Conservation (phyloP, 768 basidiomycete genomes). For the Clathrus columnatus region DNA sequence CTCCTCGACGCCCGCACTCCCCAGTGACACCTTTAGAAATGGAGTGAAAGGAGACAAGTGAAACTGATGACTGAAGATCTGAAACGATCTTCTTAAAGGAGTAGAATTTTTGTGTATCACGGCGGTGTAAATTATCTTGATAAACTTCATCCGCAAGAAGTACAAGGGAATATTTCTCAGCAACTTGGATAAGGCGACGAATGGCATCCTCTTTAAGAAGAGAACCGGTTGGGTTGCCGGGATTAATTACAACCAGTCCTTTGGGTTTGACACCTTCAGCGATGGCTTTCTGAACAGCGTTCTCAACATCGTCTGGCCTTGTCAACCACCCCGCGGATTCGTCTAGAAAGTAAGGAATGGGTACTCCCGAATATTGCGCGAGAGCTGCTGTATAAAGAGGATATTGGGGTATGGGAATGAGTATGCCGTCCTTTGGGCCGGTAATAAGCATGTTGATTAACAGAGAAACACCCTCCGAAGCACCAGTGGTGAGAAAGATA, state of each 20-base stretch:
- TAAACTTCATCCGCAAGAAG: constrained; percentile 99
- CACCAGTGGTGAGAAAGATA: constrained; percentile 94
- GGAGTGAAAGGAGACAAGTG: constrained; percentile 93
- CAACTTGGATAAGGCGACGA: constrained; percentile 68
- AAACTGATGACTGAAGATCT: constrained; percentile 56
- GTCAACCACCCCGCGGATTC: constrained; percentile 81
- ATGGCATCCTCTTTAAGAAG: constrained; percentile 68
- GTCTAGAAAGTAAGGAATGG: constrained; percentile 84
- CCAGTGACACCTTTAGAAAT: constrained; percentile 95
- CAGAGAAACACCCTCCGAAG: constrained; percentile 88
- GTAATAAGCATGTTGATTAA: constrained; percentile 74
- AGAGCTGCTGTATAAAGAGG: constrained; percentile 95
- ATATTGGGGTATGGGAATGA: constrained; percentile 98
- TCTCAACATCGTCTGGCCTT: constrained; percentile 54
- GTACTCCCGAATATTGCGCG: constrained; percentile 70
- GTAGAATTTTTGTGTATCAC: constrained; percentile 62
- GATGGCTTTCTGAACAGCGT: constrained; percentile 56
- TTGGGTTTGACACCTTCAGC: constrained; percentile 57
- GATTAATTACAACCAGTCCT: constrained; percentile 95
- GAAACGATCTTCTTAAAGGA: constrained; percentile 89
- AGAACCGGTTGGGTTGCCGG: constrained; percentile 93
- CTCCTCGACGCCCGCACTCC: constrained; percentile 95
- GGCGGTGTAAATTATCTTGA: constrained; percentile 82
- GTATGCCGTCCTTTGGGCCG: constrained; percentile 58
- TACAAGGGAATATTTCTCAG: constrained; percentile 77